These are phyloP conservation scores for Dioscorea dumetorum DNA, from an alignment of 106 monocot species.

Conservation along the genomic window DNA sequence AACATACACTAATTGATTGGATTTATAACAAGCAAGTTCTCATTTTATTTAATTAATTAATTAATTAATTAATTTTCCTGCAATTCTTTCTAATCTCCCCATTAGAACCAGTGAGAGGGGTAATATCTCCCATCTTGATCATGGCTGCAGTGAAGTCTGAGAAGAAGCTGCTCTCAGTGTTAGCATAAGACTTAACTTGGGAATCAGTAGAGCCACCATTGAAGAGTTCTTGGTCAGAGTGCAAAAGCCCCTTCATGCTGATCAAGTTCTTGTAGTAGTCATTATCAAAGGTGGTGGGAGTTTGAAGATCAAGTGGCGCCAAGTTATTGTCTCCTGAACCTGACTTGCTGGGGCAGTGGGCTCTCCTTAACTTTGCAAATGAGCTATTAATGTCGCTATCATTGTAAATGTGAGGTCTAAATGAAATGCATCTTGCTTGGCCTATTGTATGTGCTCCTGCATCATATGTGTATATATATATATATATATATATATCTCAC, in stretches of 20 bases:
- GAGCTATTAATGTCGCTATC: conserved; percentile 16
- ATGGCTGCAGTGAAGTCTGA: conserved; percentile 7
- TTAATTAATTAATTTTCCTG: not conserved
- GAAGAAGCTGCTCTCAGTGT: not conserved
- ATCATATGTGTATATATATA: not conserved
- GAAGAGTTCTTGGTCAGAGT: conserved; percentile 16
- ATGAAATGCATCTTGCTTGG: conserved; percentile 9
- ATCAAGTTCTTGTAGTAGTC: conserved; percentile 11
- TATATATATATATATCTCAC: not conserved
- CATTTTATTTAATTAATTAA: too few species aligned
- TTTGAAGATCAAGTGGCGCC: conserved; percentile 6
- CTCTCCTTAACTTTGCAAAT: conserved; percentile 3
- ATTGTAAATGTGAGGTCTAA: conserved; percentile 19
- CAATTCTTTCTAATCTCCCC: conserved; percentile 9
- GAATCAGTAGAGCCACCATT: not conserved
- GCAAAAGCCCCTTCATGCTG: not conserved
- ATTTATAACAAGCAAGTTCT: too few species aligned
- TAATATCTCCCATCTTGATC: conserved; percentile 12
- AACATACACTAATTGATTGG: too few species aligned
- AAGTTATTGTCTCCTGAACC: conserved; percentile 8
- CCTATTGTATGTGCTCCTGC: conserved; percentile 26
- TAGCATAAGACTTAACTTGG: not conserved
- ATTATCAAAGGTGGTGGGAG: conserved; percentile 8
- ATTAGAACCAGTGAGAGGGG: not conserved
- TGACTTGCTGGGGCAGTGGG: not conserved